Evolutionary conservation across 2,329 filamentous ascomycete genomes (phyloP), one percentile per base, ranked within the genome.

Genomic region (Microsporum canis): DNA sequence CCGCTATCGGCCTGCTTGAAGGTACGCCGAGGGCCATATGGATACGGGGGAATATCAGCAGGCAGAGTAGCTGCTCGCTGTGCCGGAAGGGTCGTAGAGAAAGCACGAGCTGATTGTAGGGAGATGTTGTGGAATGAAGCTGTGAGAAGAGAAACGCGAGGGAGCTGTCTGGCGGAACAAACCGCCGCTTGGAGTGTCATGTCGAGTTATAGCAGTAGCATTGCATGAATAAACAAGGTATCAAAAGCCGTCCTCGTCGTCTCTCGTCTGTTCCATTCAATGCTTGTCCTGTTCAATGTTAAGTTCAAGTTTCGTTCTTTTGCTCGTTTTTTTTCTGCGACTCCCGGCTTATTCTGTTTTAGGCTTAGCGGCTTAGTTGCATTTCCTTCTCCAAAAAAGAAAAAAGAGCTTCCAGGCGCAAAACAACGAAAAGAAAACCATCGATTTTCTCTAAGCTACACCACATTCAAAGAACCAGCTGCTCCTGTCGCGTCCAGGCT

Each of bases 1-100:
- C 78, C 78, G 29, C 70, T 71, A 65, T 79, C 75, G 17, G 76
- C 72, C 69, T 78, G 77, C 62, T 77, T 77, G 68, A 73, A 80
- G 63, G 70, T 67, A 53, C 70, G 69, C 58, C 73, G 73, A 17
- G 75, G 72, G 55, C 75, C 75, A 65, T 78, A 77, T 8, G 78
- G 78, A 63, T 80, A 80, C 39, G 76, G 71, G 51, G 77, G 77
- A 62, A 77, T 74, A 41, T 71, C 66, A 7, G 70, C 69, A 36
- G 74, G 73, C 57, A 76, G 66, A 57, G 69, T 68, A 39, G 66
- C 69, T 58, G 71, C 71, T 63, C 71, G 61, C 47, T 60, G 56
- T 55, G 57, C 23, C 57, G 69, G 65, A 57, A 66, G 60, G 57
- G 73, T 73, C 53, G 73, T 73, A 41, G 74, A 74, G 65, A 76